These are phyloP conservation scores for Sporothrix luriei DNA, from an alignment of 2,329 filamentous ascomycete species.

Conservation along the genomic window DNA sequence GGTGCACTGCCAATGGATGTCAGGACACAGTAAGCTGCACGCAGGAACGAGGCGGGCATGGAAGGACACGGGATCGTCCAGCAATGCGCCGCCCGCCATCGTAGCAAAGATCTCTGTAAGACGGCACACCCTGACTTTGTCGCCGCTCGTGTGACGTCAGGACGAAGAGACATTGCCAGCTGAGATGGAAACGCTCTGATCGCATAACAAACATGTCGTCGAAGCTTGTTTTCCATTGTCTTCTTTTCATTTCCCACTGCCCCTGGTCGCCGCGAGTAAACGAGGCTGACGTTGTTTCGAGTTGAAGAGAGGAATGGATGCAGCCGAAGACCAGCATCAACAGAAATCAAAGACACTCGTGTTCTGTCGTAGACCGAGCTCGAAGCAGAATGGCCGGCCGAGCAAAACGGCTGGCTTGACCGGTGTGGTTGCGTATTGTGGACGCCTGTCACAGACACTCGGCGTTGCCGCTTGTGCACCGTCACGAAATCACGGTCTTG, in stretches of 20 bases:
- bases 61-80: background rate
- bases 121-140: background rate
- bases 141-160: slow-evolving; percentile 16
- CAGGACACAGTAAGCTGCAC: too few species aligned
- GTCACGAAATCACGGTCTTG: background rate
- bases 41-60: background rate
- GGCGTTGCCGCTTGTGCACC: slow-evolving; percentile 1
- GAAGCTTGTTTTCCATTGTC: background rate
- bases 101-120: slow-evolving; percentile 18
- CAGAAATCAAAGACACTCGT: background rate
- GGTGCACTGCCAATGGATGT: background rate
- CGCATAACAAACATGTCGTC: background rate
- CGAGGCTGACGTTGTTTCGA: slow-evolving; percentile 1
- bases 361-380: too few species aligned
- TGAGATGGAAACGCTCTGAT: background rate
- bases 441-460: slow-evolving; percentile 12
- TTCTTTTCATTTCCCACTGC: background rate
- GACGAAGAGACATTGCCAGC: background rate
- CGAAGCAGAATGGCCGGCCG: background rate
- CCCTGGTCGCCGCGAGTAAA: background rate
- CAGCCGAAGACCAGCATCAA: background rate
- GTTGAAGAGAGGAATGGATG: background rate
- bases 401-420: background rate
- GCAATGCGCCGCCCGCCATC: background rate
- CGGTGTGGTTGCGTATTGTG: background rate